Evolutionary conservation across 805 yeast genomes (phyloP).

Genomic region (Saturnispora bothae): DNA sequence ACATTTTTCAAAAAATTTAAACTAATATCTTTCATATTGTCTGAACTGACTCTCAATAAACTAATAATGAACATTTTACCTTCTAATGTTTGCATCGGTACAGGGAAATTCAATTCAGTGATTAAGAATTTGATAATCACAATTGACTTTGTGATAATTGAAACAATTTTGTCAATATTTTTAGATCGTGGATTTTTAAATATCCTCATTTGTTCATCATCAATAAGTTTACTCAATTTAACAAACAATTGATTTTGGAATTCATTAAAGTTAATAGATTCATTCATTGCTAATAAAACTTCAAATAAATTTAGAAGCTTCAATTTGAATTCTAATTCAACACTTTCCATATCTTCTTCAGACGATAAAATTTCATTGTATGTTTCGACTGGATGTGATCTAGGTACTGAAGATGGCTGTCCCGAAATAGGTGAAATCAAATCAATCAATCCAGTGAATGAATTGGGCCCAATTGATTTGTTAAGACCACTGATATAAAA

Average conservation of each 20-base stretch:
- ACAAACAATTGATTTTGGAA: slow-evolving; percentile 6
- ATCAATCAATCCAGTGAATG: slow-evolving; percentile 32
- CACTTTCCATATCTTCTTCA: slow-evolving; percentile 28
- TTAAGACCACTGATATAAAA: slow-evolving; percentile 44
- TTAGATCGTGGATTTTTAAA: slow-evolving; percentile 35
- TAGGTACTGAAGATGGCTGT: slow-evolving; percentile 13
- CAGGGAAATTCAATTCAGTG: slow-evolving; percentile 18
- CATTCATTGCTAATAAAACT: slow-evolving; percentile 19
- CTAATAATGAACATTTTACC: slow-evolving; percentile 24
- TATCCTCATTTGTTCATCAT: slow-evolving; percentile 38
- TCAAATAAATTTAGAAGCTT: slow-evolving; percentile 42
- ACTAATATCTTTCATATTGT: slow-evolving; percentile 20
- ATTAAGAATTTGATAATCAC: slow-evolving; percentile 28
- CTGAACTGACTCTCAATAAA: slow-evolving; percentile 24
- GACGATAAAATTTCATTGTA: slow-evolving; percentile 12
- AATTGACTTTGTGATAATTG: slow-evolving; percentile 32
- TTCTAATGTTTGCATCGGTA: slow-evolving; percentile 20
- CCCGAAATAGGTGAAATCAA: slow-evolving; percentile 29
- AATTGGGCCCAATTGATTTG: slow-evolving; percentile 41
- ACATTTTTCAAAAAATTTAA: slow-evolving; percentile 18
- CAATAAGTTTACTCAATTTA: slow-evolving; percentile 23
- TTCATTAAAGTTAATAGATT: slow-evolving; percentile 3
- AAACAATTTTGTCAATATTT: slow-evolving; percentile 28
- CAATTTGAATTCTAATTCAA: slow-evolving; percentile 32
- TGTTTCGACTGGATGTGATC: slow-evolving; percentile 21